Evolutionary conservation across 2,329 filamentous ascomycete species (phyloP).

Genomic region (Cladophialophora carrionii): DNA sequence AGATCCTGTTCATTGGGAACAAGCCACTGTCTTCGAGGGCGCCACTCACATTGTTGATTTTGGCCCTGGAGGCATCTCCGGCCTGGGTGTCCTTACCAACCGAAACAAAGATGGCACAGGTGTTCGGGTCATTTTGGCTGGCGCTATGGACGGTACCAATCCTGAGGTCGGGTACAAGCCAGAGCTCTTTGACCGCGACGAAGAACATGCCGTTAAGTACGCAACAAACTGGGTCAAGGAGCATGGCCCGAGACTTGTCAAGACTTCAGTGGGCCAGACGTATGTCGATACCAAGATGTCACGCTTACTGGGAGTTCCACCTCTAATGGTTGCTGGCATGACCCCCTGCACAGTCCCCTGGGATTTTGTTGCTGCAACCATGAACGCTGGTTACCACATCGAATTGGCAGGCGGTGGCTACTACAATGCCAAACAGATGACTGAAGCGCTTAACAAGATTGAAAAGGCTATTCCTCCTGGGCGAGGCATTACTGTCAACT

Average conservation of each 20-base stretch:
- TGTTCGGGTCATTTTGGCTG: slow-evolving; percentile 92
- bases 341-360: slow-evolving; percentile 85
- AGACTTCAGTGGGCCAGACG: slow-evolving; percentile 83
- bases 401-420: slow-evolving; percentile 90
- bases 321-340: slow-evolving; percentile 91
- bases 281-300: slow-evolving; percentile 98
- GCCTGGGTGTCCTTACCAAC: slow-evolving; percentile 92
- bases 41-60: slow-evolving; percentile 97
- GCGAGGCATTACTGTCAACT: slow-evolving; percentile 83
- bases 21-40: slow-evolving; percentile 83
- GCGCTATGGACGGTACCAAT: slow-evolving; percentile 87
- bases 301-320: slow-evolving; percentile 78
- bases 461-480: slow-evolving; percentile 81
- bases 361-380: slow-evolving; percentile 89
- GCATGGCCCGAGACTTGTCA: slow-evolving; percentile 87
- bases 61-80: slow-evolving; percentile 93
- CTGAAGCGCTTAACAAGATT: slow-evolving; percentile 78
- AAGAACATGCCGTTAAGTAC: slow-evolving; percentile 91
- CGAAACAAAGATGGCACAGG: slow-evolving; percentile 99
- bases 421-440: slow-evolving; percentile 81
- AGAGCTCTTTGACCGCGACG: slow-evolving; percentile 94
- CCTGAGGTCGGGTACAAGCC: slow-evolving; percentile 95
- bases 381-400: slow-evolving; percentile 94
- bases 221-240: slow-evolving; percentile 98
- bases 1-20: slow-evolving; percentile 94